Percentiles rank a stretch among this genome's conserved stretches.
phyloP scores from a whole-genome alignment of 345 rosid species.

The Ailanthus altissimus region DNA sequence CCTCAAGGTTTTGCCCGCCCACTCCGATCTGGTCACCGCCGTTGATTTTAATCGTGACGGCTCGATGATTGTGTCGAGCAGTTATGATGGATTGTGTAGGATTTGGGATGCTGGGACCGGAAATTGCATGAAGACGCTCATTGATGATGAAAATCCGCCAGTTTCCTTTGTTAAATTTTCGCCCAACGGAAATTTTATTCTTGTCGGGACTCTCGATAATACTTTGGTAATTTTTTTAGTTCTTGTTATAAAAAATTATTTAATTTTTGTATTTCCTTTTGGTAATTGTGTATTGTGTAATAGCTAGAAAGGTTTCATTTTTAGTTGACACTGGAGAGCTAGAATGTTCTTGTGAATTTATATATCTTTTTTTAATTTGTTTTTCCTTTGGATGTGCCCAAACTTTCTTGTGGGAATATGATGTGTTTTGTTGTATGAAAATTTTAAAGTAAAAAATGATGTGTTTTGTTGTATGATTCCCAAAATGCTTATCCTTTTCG shows the following conservation, averaged over 20 bases:
- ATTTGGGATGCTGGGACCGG: slow-evolving; percentile 94
- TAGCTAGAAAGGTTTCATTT: neutral
- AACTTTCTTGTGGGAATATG: neutral
- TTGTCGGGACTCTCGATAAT: slow-evolving; percentile 85
- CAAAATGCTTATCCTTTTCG: neutral
- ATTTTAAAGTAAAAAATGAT: no score
- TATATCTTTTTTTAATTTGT: neutral
- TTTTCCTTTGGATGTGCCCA: neutral
- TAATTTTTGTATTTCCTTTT: neutral
- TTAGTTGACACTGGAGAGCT: neutral
- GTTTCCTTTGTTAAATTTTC: slow-evolving; percentile 87
- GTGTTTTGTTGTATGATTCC: neutral
- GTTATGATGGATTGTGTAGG: slow-evolving; percentile 88
- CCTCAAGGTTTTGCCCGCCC: slow-evolving; percentile 87
- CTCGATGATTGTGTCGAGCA: slow-evolving; percentile 77
- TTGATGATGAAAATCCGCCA: slow-evolving; percentile 92
- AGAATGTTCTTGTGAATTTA: neutral
- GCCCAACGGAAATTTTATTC: slow-evolving; percentile 90
- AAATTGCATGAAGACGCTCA: slow-evolving; percentile 79
- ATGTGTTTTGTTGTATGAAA: no score
- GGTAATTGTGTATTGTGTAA: neutral
- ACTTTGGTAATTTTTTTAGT: slow-evolving; percentile 55
- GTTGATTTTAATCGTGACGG: slow-evolving; percentile 89
- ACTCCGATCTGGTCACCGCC: slow-evolving; percentile 90
- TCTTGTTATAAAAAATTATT: neutral